A percentile compares a stretch with the other conserved stretches of the same genome.
phyloP scores from a whole-genome alignment of 139 green algal species.

The Trebouxia sp. region DNA sequence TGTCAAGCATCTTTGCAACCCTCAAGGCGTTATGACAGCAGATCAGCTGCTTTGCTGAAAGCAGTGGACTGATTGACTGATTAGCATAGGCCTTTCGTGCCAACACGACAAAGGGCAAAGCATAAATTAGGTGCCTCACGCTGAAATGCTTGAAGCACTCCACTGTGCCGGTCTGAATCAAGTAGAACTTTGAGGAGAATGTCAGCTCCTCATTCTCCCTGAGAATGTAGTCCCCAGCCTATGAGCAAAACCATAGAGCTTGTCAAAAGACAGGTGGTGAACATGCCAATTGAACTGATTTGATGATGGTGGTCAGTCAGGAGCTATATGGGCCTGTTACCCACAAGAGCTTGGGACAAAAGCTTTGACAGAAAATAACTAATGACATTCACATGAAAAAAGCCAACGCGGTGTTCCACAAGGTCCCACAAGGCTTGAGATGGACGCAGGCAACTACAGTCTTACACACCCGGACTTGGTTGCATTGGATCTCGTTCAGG shows the following conservation, averaged over 20 bases:
- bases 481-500: too few relatives aligned
- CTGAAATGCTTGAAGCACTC: conserved; percentile 55
- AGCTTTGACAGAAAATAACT: too few relatives aligned
- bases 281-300: neutral
- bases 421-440: too few relatives aligned
- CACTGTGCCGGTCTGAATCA: conserved; percentile 55
- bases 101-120: neutral
- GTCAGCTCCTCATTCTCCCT: conserved; percentile 45
- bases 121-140: conserved; percentile 24
- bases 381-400: too few relatives aligned
- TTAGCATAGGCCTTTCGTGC: neutral
- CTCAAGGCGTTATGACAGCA: too few relatives aligned
- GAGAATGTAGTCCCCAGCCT: conserved; percentile 50
- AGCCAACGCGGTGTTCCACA: too few relatives aligned
- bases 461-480: too few relatives aligned
- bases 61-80: too few relatives aligned
- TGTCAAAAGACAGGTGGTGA: neutral
- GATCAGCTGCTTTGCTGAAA: neutral
- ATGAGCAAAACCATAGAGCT: neutral
- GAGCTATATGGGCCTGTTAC: too few relatives aligned
- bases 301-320: neutral
- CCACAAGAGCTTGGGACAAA: too few relatives aligned
- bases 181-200: conserved; percentile 61
- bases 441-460: too few relatives aligned
- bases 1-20: too few relatives aligned